Percentiles rank a stretch among this genome's conserved stretches.
phyloP scores from a whole-genome alignment of 2,329 filamentous ascomycete species.

The Aspergillus latus region DNA sequence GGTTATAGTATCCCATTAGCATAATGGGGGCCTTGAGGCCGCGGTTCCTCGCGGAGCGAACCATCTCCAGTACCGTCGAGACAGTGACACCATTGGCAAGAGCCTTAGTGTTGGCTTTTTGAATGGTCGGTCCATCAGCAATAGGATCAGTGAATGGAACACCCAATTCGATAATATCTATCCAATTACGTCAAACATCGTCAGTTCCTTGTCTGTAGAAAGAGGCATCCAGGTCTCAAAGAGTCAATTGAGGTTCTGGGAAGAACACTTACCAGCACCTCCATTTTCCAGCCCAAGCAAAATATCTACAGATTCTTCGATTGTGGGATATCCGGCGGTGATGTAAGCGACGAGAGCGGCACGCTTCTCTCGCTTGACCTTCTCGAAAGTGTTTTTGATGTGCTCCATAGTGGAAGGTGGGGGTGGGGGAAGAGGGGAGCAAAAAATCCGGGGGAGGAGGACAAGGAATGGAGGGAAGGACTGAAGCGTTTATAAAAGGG shows the following conservation, averaged over 20 bases:
- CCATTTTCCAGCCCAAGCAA: conserved; percentile 88
- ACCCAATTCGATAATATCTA: conserved; percentile 92
- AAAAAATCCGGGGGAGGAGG: conserved; percentile 2
- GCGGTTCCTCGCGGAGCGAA: conserved; percentile 72
- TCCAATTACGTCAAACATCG: background rate
- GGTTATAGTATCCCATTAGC: conserved; percentile 99
- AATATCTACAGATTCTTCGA: conserved; percentile 79
- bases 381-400: conserved; percentile 57
- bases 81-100: conserved; percentile 87
- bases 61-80: conserved; percentile 74
- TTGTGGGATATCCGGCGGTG: conserved; percentile 85
- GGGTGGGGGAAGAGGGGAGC: conserved; percentile 13
- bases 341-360: conserved; percentile 92
- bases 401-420: conserved; percentile 47
- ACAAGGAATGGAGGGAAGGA: conserved; percentile 3
- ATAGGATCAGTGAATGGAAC: conserved; percentile 98
- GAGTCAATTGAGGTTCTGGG: conserved; percentile 11
- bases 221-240: background rate
- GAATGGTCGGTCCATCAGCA: conserved; percentile 94
- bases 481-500: background rate
- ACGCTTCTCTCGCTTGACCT: conserved; percentile 60
- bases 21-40: conserved; percentile 81
- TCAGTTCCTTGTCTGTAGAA: background rate
- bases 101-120: conserved; percentile 89
- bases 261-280: conserved; percentile 68